Evolutionary conservation across 345 rosid species (phyloP).

Genomic region (Melaleuca alternifolia): DNA sequence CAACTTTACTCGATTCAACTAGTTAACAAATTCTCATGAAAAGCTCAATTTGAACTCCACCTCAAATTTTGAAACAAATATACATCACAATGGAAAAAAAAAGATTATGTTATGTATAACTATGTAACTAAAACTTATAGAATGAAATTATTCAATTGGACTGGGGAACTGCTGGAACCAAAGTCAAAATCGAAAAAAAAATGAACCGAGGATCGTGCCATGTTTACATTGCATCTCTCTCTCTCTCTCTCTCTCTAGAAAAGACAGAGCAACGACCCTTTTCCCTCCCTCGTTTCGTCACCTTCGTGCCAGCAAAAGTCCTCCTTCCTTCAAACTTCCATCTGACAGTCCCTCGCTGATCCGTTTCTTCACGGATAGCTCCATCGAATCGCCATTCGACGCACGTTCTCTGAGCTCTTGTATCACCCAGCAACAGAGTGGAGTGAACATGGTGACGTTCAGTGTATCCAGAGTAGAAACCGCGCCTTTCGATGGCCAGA

Average conservation of each 20-base stretch:
- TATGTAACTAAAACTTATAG: neutral
- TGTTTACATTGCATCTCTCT: neutral
- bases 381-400: neutral
- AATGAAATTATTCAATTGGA: neutral
- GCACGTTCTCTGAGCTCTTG: neutral
- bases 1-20: rapidly evolving
- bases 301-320: neutral
- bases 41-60: neutral
- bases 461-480: constrained; percentile 49
- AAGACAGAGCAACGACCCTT: neutral
- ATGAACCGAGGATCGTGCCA: neutral
- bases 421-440: neutral
- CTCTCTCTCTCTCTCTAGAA: neutral
- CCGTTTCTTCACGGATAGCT: neutral
- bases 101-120: neutral
- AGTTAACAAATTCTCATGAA: rapidly evolving
- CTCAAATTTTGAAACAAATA: neutral
- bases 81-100: neutral
- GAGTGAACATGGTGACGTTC: constrained; percentile 43
- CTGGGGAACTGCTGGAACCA: neutral
- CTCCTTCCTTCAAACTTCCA: neutral
- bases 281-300: neutral
- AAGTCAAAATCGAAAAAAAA: neutral
- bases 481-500: constrained; percentile 80
- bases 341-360: neutral